Evolutionary conservation across 768 basidiomycete species (phyloP).

Genomic region (Rossbeevera mucosa): DNA sequence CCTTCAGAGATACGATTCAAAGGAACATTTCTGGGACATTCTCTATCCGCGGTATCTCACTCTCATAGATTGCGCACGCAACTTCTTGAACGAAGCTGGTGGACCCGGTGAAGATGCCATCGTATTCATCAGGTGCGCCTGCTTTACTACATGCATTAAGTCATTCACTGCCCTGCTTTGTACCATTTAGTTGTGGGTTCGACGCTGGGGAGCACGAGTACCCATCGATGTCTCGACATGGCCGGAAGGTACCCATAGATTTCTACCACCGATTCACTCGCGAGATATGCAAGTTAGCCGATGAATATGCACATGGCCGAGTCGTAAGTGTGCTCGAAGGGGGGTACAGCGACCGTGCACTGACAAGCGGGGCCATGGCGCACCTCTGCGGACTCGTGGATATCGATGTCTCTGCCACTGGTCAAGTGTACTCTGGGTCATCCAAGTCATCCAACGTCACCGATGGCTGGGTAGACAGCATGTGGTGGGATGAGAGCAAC

Average conservation of each 20-base stretch:
- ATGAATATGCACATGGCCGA: constrained; percentile 59
- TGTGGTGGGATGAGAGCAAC: constrained; percentile 66
- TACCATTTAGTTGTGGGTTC: constrained; percentile 70
- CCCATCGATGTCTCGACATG: constrained; percentile 86
- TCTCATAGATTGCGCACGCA: constrained; percentile 61
- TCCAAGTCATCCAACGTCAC: neutral
- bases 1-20: constrained; percentile 14
- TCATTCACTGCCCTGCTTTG: neutral
- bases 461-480: constrained; percentile 31
- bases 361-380: constrained; percentile 79
- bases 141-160: neutral
- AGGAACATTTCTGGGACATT: constrained; percentile 18
- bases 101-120: constrained; percentile 65
- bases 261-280: constrained; percentile 83
- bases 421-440: neutral
- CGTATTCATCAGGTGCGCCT: constrained; percentile 78
- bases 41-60: constrained; percentile 63
- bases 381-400: constrained; percentile 65
- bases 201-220: constrained; percentile 94
- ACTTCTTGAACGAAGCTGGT: constrained; percentile 67
- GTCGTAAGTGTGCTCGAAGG: constrained; percentile 91
- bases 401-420: neutral
- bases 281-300: constrained; percentile 64
- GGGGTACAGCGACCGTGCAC: constrained; percentile 87
- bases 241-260: constrained; percentile 79